Conservation (phyloP, 257 asterid genomes). For the Solanum dulcamara region DNA sequence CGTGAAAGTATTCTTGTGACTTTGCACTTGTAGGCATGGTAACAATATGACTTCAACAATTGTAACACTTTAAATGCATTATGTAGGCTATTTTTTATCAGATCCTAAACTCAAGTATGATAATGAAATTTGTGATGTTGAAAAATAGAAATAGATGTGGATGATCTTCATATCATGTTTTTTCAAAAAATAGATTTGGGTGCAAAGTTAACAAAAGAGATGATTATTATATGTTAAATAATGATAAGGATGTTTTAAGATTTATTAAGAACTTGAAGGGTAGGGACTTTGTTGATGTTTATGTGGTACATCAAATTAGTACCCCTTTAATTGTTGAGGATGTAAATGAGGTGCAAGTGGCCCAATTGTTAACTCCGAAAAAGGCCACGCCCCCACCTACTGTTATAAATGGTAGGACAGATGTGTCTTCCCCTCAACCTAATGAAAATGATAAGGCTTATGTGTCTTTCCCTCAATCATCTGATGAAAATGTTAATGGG, state of each 20-base stretch:
- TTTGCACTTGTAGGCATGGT: no score
- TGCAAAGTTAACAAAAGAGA: neutral
- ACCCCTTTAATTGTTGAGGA: neutral
- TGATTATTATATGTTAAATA: neutral
- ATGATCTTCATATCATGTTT: neutral
- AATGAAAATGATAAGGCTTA: no score
- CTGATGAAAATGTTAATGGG: neutral
- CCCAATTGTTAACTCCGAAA: neutral
- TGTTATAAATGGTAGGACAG: neutral
- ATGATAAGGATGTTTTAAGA: neutral
- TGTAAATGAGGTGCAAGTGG: neutral
- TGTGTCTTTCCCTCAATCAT: no score
- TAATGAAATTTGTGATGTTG: neutral
- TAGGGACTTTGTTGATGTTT: neutral
- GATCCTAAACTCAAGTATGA: no score
- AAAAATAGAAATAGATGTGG: neutral
- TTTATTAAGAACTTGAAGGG: neutral
- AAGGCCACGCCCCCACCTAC: neutral
- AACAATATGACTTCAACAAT: no score
- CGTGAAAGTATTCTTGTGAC: no score
- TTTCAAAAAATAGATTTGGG: neutral
- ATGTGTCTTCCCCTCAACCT: neutral
- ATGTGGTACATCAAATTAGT: neutral
- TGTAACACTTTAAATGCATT: no score
- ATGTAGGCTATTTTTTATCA: no score